Conservation (phyloP, 73 alveolate species). For the Tetrahymena borealis region DNA sequence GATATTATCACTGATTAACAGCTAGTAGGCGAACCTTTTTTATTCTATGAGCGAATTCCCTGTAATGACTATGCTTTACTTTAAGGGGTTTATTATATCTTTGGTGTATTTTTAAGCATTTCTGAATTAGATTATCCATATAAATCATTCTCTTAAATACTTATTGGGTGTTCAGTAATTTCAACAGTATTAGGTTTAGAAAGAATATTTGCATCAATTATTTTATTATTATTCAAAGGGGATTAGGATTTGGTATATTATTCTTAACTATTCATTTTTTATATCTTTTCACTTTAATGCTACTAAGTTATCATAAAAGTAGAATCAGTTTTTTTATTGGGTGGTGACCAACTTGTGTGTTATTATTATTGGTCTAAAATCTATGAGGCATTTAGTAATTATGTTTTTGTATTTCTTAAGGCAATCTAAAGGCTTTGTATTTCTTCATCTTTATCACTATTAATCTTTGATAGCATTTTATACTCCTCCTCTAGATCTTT, state of each 20-base stretch:
- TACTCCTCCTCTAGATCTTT: background rate
- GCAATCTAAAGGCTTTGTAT: background rate
- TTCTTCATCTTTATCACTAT: background rate
- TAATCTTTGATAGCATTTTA: background rate
- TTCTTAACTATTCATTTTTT: background rate
- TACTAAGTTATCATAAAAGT: background rate
- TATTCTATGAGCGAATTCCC: background rate
- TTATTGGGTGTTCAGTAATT: background rate
- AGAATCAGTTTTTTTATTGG: background rate
- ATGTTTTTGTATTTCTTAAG: background rate
- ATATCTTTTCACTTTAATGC: background rate
- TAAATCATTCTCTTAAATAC: background rate
- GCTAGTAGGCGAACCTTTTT: background rate
- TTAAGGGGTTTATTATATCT: too few species aligned
- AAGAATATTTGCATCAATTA: background rate
- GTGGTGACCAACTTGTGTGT: background rate
- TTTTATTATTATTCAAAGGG: background rate
- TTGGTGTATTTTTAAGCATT: background rate
- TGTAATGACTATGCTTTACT: background rate
- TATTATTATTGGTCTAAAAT: background rate
- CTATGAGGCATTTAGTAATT: background rate
- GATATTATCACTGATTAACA: background rate
- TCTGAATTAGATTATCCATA: background rate
- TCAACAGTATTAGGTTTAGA: background rate
- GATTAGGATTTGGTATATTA: background rate